A percentile compares a stretch with the other conserved stretches of the same genome.
Evolutionary conservation across 2,329 filamentous ascomycete genomes (phyloP).

Genomic region (Hymenoscyphus repandus): DNA sequence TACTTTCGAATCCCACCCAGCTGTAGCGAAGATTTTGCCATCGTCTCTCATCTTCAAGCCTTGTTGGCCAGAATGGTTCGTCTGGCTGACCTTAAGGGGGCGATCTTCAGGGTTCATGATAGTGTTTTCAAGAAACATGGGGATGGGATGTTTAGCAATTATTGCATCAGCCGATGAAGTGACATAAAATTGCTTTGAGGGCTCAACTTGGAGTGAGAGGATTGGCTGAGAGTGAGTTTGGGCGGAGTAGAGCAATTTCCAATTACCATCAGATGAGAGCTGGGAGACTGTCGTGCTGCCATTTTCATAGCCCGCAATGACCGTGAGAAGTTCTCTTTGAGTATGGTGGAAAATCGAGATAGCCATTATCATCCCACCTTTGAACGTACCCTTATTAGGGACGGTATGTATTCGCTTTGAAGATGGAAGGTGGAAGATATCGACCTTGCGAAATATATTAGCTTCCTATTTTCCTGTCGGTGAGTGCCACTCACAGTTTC

Average conservation of each 20-base stretch:
- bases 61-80: constrained; percentile 89
- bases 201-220: constrained; percentile 60
- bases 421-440: constrained; percentile 77
- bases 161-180: constrained; percentile 79
- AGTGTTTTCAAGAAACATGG: constrained; percentile 22
- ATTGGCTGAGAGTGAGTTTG: constrained; percentile 75
- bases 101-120: constrained; percentile 5
- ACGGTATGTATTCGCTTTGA: constrained; percentile 62
- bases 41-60: constrained; percentile 72
- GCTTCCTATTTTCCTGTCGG: constrained; percentile 10
- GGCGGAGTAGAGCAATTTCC: constrained; percentile 55
- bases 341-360: constrained; percentile 53
- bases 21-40: constrained; percentile 78
- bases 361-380: constrained; percentile 85
- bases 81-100: constrained; percentile 61
- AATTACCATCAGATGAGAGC: constrained; percentile 31
- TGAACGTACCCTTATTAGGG: constrained; percentile 37
- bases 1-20: constrained; percentile 82
- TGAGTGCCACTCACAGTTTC: constrained; percentile 51
- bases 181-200: constrained; percentile 54
- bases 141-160: constrained; percentile 70
- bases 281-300: constrained; percentile 64
- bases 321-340: constrained; percentile 43
- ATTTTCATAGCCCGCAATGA: constrained; percentile 80
- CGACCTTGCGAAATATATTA: constrained; percentile 47